phyloP scores from a whole-genome alignment of 805 yeast species.

The Yarrowia phangngaensis region DNA sequence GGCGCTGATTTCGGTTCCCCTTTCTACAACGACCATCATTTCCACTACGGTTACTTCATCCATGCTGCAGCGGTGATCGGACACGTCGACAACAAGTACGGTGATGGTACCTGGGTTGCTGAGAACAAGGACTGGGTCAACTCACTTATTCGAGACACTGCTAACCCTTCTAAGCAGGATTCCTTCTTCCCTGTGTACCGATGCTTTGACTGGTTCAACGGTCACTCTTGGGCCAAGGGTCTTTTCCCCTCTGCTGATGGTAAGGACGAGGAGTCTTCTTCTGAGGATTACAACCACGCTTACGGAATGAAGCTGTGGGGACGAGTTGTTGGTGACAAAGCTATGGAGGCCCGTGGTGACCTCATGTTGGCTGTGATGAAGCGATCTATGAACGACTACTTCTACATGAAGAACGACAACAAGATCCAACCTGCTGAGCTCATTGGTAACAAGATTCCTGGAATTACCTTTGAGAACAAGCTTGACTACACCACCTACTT shows the following conservation, averaged over 20 bases:
- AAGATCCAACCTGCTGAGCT: constrained; percentile 51
- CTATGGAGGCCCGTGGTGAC: constrained; percentile 56
- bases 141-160: constrained; percentile 60
- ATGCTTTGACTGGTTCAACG: constrained; percentile 67
- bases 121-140: constrained; percentile 57
- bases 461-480: constrained; percentile 75
- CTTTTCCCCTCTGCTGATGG: constrained; percentile 62
- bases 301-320: constrained; percentile 76
- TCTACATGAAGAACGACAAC: constrained; percentile 50
- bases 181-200: constrained; percentile 66
- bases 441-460: constrained; percentile 62
- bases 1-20: constrained; percentile 70
- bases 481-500: constrained; percentile 72
- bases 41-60: constrained; percentile 80
- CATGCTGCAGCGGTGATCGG: constrained; percentile 81
- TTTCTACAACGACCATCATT: constrained; percentile 79
- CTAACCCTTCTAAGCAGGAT: constrained; percentile 52
- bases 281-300: constrained; percentile 71
- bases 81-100: constrained; percentile 50
- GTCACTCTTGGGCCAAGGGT: constrained; percentile 81
- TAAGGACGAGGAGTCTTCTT: constrained; percentile 65
- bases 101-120: constrained; percentile 49
- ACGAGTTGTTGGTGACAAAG: constrained; percentile 49
- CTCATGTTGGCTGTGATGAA: constrained; percentile 57
- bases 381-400: constrained; percentile 54